Conservation (phyloP, 148 eudicot genomes). For the Fagopyrum homotropicum region DNA sequence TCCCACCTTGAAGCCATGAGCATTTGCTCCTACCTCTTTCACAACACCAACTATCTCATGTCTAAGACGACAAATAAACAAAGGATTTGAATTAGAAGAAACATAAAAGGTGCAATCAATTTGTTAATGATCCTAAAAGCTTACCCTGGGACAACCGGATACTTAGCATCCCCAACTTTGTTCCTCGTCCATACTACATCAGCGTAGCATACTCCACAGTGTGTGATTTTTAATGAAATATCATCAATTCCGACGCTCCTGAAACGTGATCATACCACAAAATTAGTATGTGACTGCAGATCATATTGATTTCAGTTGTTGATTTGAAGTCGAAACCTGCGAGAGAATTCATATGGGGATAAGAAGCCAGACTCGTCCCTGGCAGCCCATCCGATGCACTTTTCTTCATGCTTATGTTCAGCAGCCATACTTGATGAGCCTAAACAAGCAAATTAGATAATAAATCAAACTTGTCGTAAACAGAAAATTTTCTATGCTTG, state of each 20-base stretch:
- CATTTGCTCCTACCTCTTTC: constrained; percentile 54
- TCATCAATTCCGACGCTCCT: constrained; percentile 65
- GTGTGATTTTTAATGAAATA: constrained; percentile 53
- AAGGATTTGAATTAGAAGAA: neutral
- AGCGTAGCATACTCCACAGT: constrained; percentile 89
- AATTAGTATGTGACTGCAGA: neutral
- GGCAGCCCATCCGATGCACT: constrained; percentile 82
- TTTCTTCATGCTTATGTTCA: neutral
- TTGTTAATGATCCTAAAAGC: neutral
- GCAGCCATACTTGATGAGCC: neutral
- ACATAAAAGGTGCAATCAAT: neutral
- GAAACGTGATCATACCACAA: constrained; percentile 1
- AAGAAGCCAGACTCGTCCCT: constrained; percentile 68
- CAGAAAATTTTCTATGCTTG: no score
- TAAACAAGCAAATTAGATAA: neutral
- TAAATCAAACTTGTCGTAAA: neutral
- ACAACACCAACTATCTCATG: constrained; percentile 90
- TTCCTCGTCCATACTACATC: constrained; percentile 78
- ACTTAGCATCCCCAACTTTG: constrained; percentile 37
- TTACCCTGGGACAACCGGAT: constrained; percentile 89
- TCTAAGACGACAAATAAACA: constrained; percentile 21
- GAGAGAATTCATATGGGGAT: constrained; percentile 63
- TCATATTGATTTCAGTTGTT: neutral
- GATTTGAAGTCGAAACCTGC: constrained; percentile 35
- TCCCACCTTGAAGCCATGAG: constrained; percentile 58